Evolutionary conservation across 129 eudicot species (phyloP).

Genomic region (Artemisia annua): DNA sequence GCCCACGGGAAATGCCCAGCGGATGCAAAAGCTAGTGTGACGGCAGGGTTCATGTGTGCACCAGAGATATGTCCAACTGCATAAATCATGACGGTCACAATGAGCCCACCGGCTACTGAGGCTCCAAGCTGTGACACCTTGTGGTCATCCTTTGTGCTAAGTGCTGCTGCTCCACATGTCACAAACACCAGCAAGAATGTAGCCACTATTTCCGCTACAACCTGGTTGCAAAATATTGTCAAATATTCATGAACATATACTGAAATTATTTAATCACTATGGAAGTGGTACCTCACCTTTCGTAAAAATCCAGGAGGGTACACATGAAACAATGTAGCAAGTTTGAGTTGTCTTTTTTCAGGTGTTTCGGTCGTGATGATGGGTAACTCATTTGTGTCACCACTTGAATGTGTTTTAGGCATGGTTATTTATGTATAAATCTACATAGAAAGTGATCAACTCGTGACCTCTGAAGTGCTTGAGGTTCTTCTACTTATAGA

Average conservation of each 20-base stretch:
- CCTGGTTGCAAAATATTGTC: slow-evolving; percentile 29
- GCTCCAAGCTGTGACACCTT: slow-evolving; percentile 68
- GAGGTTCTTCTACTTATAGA: slow-evolving; percentile 9
- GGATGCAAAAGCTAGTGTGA: slow-evolving; percentile 78
- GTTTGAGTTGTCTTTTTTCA: slow-evolving; percentile 12
- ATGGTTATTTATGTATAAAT: slow-evolving; percentile 1
- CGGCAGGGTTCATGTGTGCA: slow-evolving; percentile 98
- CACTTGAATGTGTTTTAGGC: slow-evolving; percentile 19
- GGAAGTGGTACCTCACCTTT: slow-evolving; percentile 15
- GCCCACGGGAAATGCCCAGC: slow-evolving; percentile 69
- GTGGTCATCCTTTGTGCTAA: slow-evolving; percentile 44
- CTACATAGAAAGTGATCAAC: not conserved
- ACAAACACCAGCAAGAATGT: slow-evolving; percentile 78
- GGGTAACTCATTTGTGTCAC: slow-evolving; percentile 8
- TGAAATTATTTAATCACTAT: not conserved
- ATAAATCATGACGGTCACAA: slow-evolving; percentile 91
- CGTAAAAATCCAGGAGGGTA: slow-evolving; percentile 18
- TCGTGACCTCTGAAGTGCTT: not conserved
- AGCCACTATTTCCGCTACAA: slow-evolving; percentile 70
- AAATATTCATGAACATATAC: not conserved
- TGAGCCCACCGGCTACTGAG: slow-evolving; percentile 75
- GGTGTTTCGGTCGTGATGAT: slow-evolving; percentile 11
- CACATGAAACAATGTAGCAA: not conserved
- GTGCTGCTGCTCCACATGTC: slow-evolving; percentile 74
- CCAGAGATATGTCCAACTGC: slow-evolving; percentile 93